A percentile compares a stretch with the other conserved stretches of the same genome.
Evolutionary conservation across 148 eudicot species (phyloP).

Genomic region (Spergularia marina): DNA sequence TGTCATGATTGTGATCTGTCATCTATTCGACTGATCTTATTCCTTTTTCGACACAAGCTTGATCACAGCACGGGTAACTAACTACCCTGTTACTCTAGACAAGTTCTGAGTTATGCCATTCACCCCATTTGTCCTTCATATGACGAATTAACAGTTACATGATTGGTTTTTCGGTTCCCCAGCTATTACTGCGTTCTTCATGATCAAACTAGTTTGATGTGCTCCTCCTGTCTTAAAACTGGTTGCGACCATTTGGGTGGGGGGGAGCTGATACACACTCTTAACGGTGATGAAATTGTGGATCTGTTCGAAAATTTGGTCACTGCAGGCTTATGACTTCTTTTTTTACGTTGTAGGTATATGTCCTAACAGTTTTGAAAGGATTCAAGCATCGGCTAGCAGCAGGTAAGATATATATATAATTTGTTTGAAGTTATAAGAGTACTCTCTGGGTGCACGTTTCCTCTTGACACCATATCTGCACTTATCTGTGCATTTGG

Average conservation of each 20-base stretch:
- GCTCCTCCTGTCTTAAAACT: too few relatives aligned
- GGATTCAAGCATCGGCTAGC: constrained; percentile 96
- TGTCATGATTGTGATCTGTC: not conserved
- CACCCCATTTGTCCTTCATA: not conserved
- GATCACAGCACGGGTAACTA: not conserved
- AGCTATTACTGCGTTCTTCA: too few relatives aligned
- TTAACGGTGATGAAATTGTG: not conserved
- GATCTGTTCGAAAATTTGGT: not conserved
- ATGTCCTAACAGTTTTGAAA: constrained; percentile 81
- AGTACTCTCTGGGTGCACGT: constrained; percentile 1
- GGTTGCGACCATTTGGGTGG: too few relatives aligned
- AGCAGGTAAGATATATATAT: constrained; percentile 56
- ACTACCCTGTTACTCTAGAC: too few relatives aligned
- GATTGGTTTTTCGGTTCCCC: too few relatives aligned
- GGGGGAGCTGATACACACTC: not conserved
- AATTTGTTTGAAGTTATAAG: constrained; percentile 5
- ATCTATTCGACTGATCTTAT: not conserved
- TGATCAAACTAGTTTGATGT: too few relatives aligned
- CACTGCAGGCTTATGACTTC: constrained; percentile 16
- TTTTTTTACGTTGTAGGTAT: constrained; percentile 51
- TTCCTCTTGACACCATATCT: not conserved
- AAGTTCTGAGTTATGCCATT: not conserved
- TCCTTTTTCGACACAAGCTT: not conserved
- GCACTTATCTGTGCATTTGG: not conserved
- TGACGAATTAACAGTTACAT: too few relatives aligned